phyloP scores from a whole-genome alignment of 352 stramenopile species.

The Phytophthora chlamydospora region DNA sequence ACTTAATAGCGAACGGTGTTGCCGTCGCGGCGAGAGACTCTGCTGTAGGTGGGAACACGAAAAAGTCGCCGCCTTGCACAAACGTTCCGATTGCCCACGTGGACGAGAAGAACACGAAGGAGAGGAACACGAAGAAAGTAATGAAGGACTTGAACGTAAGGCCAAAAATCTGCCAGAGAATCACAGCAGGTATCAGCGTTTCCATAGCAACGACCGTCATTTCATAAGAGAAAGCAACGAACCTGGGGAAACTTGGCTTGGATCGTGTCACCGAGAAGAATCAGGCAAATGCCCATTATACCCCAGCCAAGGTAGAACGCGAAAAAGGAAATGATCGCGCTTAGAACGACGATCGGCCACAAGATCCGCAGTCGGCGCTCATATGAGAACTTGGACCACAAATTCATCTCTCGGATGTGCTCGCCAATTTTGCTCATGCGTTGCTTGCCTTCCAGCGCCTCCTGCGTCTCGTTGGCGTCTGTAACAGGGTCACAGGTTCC shows the following conservation, averaged over 20 bases:
- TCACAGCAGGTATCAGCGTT: conserved; percentile 9
- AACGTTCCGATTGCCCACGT: conserved; percentile 89
- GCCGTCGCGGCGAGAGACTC: conserved; percentile 21
- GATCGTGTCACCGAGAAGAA: conserved; percentile 80
- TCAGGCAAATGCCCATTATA: conserved; percentile 85
- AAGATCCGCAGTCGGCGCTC: conserved; percentile 68
- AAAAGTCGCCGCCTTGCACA: conserved; percentile 84
- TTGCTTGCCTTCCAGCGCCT: conserved; percentile 68
- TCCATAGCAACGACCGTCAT: neutral
- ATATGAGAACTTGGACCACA: conserved; percentile 85
- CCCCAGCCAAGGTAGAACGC: conserved; percentile 82
- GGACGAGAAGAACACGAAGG: conserved; percentile 89
- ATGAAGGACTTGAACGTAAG: conserved; percentile 88
- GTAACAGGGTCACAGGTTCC: conserved; percentile 29
- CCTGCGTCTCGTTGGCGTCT: conserved; percentile 64
- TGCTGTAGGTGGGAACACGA: conserved; percentile 63
- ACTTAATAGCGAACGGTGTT: conserved; percentile 26
- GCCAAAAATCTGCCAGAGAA: conserved; percentile 70
- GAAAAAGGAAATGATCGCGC: conserved; percentile 84
- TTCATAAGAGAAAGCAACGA: neutral
- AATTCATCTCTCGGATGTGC: conserved; percentile 60
- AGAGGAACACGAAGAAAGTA: conserved; percentile 82
- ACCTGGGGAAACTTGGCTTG: conserved; percentile 83
- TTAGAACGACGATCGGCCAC: conserved; percentile 69
- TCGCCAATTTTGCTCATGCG: conserved; percentile 52